Evolutionary conservation across 441 rosid genomes (phyloP).

Genomic region (Viola pubescens): DNA sequence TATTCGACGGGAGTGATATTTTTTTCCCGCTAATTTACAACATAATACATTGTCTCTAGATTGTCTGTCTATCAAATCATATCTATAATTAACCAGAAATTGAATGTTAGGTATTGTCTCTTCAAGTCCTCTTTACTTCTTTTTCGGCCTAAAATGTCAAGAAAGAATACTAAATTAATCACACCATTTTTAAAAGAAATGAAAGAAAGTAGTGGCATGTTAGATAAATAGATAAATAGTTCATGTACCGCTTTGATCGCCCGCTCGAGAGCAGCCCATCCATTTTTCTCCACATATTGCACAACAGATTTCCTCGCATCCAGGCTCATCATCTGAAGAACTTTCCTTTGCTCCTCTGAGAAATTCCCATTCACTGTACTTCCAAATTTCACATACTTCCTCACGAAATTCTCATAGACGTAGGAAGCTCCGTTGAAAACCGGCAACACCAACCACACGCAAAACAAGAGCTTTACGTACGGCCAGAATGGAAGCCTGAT

Average conservation of each 20-base stretch:
- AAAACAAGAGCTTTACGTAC: constrained; percentile 58
- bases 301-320: constrained; percentile 71
- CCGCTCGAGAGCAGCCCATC: constrained; percentile 66
- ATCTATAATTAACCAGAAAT: not conserved
- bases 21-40: too few relatives aligned
- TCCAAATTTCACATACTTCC: constrained; percentile 60
- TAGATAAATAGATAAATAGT: not conserved
- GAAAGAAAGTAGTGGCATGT: not conserved
- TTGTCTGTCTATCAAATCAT: too few relatives aligned
- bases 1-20: too few relatives aligned
- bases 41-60: too few relatives aligned
- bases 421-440: constrained; percentile 92
- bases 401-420: constrained; percentile 66
- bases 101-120: not conserved
- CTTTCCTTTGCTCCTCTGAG: constrained; percentile 48
- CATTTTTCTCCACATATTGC: constrained; percentile 57
- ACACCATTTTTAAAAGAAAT: not conserved
- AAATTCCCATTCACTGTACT: constrained; percentile 32
- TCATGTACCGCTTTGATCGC: constrained; percentile 63
- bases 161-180: not conserved
- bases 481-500: constrained; percentile 85
- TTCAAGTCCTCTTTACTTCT: constrained; percentile 54
- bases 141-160: constrained; percentile 53
- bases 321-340: constrained; percentile 80
- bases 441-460: constrained; percentile 89